phyloP scores from a whole-genome alignment of 192 early-diverging fungal species.

The Gonapodya prolifera region DNA sequence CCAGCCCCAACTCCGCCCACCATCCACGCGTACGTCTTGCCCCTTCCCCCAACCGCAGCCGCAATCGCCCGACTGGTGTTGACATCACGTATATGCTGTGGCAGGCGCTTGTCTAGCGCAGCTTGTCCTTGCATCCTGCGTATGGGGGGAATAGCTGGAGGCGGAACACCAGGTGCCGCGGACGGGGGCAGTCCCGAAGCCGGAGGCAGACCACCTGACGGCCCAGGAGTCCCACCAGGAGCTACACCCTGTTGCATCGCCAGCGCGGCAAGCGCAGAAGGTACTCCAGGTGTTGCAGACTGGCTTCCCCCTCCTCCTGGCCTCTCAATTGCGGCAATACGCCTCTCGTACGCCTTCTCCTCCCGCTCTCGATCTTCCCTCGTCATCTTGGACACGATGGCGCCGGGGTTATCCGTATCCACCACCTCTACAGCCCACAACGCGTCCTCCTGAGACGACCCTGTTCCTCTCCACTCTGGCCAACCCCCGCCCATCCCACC shows the following conservation, averaged over 20 bases:
- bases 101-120: neutral
- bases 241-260: too few species aligned
- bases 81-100: neutral
- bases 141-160: neutral
- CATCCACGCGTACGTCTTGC: neutral
- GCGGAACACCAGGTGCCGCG: neutral
- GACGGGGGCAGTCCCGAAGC: neutral
- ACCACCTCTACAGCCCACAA: neutral
- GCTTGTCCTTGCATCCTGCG: neutral
- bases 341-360: neutral
- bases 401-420: neutral
- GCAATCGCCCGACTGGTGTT: neutral
- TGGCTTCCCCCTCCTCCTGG: neutral
- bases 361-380: neutral
- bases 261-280: neutral
- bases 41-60: neutral
- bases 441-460: neutral
- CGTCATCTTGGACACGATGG: neutral
- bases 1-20: neutral
- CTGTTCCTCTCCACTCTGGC: neutral
- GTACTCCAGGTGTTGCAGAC: neutral
- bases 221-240: too few species aligned
- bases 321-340: neutral
- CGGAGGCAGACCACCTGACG: neutral
- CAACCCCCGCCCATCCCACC: neutral